phyloP scores from a whole-genome alignment of 257 asterid genomes.

The Hygrophila difformis region DNA sequence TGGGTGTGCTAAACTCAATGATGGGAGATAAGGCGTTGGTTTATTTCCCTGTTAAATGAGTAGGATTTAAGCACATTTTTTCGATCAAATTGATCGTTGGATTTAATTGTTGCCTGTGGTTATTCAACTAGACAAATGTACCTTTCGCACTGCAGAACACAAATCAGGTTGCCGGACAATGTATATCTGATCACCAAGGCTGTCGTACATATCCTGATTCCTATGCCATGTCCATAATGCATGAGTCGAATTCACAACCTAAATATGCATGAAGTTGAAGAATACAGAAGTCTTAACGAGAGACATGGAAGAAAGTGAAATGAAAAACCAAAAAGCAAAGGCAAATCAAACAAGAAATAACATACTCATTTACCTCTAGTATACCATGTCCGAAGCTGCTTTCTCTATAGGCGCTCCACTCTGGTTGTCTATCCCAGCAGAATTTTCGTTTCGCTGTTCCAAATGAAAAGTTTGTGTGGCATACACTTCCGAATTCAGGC shows the following conservation, averaged over 20 bases:
- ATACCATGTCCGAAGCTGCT: constrained; percentile 98
- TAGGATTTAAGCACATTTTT: too few relatives aligned
- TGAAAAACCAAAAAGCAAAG: too few relatives aligned
- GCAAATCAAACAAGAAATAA: background rate
- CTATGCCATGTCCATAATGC: constrained; percentile 98
- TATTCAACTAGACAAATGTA: too few relatives aligned
- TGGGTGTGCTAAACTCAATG: too few relatives aligned
- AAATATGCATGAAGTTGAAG: background rate
- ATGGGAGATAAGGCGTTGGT: too few relatives aligned
- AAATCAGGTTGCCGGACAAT: constrained; percentile 69
- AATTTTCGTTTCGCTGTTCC: constrained; percentile 74
- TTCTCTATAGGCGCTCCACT: constrained; percentile 92
- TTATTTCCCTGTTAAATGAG: too few relatives aligned
- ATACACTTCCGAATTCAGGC: constrained; percentile 64
- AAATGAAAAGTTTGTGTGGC: constrained; percentile 54
- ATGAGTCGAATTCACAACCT: constrained; percentile 68
- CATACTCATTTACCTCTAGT: constrained; percentile 50
- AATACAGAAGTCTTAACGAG: background rate
- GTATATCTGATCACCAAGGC: constrained; percentile 72
- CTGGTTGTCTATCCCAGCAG: constrained; percentile 93
- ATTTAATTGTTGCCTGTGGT: too few relatives aligned
- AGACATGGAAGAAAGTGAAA: too few relatives aligned
- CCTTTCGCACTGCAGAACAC: constrained; percentile 32
- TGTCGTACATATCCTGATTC: constrained; percentile 63
- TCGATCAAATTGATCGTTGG: too few relatives aligned